Conservation (phyloP, 805 yeast genomes). For the Wickerhamomyces xylosicus region DNA sequence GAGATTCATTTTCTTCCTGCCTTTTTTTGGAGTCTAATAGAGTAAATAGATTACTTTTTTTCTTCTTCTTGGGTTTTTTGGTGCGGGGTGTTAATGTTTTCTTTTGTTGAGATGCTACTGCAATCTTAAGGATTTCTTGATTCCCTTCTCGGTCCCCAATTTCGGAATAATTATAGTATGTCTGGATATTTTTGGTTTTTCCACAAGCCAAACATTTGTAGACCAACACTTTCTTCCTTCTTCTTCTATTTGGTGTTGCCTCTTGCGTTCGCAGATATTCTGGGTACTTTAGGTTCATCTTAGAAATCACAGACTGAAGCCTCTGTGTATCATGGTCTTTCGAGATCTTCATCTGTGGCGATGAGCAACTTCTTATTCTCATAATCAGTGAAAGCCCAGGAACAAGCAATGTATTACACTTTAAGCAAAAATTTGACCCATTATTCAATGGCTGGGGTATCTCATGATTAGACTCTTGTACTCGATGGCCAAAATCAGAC, state of each 20-base stretch:
- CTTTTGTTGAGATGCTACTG: constrained; percentile 4
- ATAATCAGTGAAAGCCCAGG: neutral
- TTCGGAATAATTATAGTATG: neutral
- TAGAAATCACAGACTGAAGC: neutral
- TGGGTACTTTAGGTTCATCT: neutral
- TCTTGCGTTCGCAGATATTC: neutral
- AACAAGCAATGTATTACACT: neutral
- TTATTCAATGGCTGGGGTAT: neutral
- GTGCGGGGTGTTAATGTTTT: constrained; percentile 19
- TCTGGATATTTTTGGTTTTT: neutral
- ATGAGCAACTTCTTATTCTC: neutral
- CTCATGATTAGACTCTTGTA: neutral
- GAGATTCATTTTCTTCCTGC: constrained; percentile 22
- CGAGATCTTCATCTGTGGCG: neutral
- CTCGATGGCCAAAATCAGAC: neutral
- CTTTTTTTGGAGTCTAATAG: constrained; percentile 32
- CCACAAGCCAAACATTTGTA: neutral
- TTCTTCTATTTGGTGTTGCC: neutral
- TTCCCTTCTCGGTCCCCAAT: neutral
- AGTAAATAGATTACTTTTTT: constrained; percentile 30
- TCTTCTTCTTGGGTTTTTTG: constrained; percentile 36
- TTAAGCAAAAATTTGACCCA: neutral
- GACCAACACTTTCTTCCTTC: neutral
- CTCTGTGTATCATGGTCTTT: neutral
- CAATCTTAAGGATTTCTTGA: too few relatives aligned